Evolutionary conservation across 164 flowering plant species (phyloP), one percentile per base, ranked within the genome.

Genomic region (Houttuynia cordata): DNA sequence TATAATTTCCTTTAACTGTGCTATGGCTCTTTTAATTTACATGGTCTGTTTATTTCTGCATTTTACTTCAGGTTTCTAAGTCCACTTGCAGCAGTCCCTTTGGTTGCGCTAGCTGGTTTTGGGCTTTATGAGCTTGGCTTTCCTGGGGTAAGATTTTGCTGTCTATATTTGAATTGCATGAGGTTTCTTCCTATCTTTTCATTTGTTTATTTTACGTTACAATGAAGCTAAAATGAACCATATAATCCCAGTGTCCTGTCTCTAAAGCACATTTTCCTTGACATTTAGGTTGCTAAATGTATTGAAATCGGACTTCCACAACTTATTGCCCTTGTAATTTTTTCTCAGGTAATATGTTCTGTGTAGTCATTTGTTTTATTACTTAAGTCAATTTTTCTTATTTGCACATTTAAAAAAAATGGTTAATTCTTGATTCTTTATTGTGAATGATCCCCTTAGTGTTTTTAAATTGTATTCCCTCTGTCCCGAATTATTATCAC

Each of bases 241-340:
- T n/a, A 21, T 53, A 24, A 23, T 49, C 54, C 49, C 13, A 23
- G 10, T 61, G 9, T 25, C 15, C 19, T 57, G 3, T 21, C n/a
- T n/a, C 22, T 53, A 3, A n/a, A 14, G 7, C 56, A 7, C 15
- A 4, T 0, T 62, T 24, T 51, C 51, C 57, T 62, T 23, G 51
- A 21, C 67, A 21, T 68, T 7, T 68, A 91, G 97, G 78, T 88
- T 67, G 84, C 94, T 20, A 86, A 83, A 70, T 91, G 97, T 59
- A 75, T 88, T 57, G 97, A 91, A 77, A 79, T 91, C 71, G 97
- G 97, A 24, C 76, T 91, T 53, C 97, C 97, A 4, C 77, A 81
- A 64, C 75, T 91, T 64, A 74, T 91, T 71, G 21, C 81, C n/a
- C 76, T 91, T 24, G 24, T 91, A 37, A 56, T 91, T 19, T 83